A percentile compares a stretch with the other conserved stretches of the same genome.
Conservation (phyloP, 106 monocot species). For the Iris macrosiphon region DNA sequence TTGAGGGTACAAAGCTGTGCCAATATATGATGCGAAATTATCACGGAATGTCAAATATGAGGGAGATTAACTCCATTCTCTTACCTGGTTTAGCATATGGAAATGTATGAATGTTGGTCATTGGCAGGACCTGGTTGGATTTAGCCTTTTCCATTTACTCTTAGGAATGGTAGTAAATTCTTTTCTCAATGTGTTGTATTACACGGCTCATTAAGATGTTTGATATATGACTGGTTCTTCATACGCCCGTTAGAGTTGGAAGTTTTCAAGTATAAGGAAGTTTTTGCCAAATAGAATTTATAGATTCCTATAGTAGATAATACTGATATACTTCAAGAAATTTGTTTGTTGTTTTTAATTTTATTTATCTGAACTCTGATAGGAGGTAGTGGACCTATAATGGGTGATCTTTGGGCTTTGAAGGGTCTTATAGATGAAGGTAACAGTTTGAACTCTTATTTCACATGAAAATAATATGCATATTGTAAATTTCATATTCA, state of each 20-base stretch:
- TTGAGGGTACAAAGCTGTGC: too few relatives aligned
- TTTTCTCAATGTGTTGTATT: too few relatives aligned
- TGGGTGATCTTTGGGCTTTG: conserved; percentile 99
- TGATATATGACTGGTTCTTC: too few relatives aligned
- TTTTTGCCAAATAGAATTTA: not conserved
- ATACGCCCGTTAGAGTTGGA: not conserved
- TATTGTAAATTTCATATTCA: not conserved
- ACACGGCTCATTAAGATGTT: not conserved
- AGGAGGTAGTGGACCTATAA: conserved; percentile 95
- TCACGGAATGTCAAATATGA: too few relatives aligned
- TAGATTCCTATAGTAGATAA: not conserved
- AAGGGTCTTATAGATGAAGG: conserved; percentile 98
- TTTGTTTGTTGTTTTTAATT: too few relatives aligned
- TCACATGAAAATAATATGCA: not conserved
- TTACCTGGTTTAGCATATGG: too few relatives aligned
- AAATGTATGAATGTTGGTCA: too few relatives aligned
- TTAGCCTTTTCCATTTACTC: too few relatives aligned
- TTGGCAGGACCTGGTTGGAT: too few relatives aligned
- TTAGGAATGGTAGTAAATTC: too few relatives aligned
- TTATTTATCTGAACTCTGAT: conserved; percentile 18
- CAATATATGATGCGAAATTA: too few relatives aligned
- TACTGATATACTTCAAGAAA: not conserved
- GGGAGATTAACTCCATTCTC: too few relatives aligned
- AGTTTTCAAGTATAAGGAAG: not conserved
- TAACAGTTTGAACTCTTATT: conserved; percentile 12